Conservation (phyloP, 306 rosid genomes). For the Sphenostylis stenocarpa region DNA sequence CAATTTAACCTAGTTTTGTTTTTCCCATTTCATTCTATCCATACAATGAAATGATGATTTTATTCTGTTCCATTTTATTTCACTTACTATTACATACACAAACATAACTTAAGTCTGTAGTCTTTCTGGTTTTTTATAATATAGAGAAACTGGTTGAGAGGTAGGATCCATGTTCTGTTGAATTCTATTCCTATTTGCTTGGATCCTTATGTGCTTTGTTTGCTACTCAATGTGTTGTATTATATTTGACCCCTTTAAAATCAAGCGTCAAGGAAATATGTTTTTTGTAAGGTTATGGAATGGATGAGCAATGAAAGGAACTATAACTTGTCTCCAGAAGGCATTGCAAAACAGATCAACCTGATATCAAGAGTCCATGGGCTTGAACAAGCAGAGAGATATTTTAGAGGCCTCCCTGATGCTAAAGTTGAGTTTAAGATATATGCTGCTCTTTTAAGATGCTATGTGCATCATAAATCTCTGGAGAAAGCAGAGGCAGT, state of each 20-base stretch:
- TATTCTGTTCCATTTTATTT: background rate
- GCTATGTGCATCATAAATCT: constrained; percentile 55
- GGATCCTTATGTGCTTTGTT: background rate
- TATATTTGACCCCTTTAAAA: background rate
- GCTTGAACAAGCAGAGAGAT: constrained; percentile 61
- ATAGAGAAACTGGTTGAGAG: background rate
- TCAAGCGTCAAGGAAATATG: background rate
- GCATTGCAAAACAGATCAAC: constrained; percentile 47
- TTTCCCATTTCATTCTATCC: background rate
- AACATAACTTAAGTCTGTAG: background rate
- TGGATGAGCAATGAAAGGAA: constrained; percentile 51
- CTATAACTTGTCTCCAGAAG: constrained; percentile 33
- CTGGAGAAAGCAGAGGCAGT: constrained; percentile 55
- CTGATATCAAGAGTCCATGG: constrained; percentile 67
- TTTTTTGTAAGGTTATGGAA: constrained; percentile 50
- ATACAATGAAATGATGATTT: background rate
- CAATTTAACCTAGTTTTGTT: background rate
- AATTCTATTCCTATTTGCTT: background rate
- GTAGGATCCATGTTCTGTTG: background rate
- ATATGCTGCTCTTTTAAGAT: constrained; percentile 58
- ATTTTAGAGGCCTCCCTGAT: constrained; percentile 42
- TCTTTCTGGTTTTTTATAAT: background rate
- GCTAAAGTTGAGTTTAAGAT: constrained; percentile 40
- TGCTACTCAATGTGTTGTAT: background rate
- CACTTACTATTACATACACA: background rate